Conservation (phyloP, 2,329 filamentous ascomycete genomes). For the Colletotrichum sansevieriae region DNA sequence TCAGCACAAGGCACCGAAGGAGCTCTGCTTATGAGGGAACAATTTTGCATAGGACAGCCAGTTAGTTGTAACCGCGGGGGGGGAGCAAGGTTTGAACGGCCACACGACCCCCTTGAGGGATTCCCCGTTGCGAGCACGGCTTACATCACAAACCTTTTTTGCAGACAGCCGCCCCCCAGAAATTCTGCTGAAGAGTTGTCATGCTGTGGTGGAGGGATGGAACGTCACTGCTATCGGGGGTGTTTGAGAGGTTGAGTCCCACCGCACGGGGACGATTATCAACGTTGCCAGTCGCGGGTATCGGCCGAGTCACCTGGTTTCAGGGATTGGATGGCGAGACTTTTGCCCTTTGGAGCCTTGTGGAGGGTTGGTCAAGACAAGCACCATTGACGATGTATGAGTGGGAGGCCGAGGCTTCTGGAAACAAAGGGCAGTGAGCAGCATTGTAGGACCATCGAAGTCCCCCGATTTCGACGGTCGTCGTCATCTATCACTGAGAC, state of each 20-base stretch:
- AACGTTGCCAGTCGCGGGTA: constrained; percentile 39
- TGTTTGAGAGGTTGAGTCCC: constrained; percentile 31
- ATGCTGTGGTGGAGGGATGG: constrained; percentile 39
- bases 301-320: constrained; percentile 33
- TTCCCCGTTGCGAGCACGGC: constrained; percentile 25
- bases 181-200: constrained; percentile 35
- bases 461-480: background rate
- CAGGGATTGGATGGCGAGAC: constrained; percentile 28
- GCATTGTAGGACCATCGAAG: background rate
- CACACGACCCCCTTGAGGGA: constrained; percentile 13
- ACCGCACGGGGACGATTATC: constrained; percentile 32
- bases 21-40: constrained; percentile 37
- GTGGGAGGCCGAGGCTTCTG: background rate
- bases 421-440: background rate
- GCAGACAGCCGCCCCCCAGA: constrained; percentile 15
- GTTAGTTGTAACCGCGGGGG: no score
- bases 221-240: constrained; percentile 43
- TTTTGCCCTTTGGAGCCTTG: background rate
- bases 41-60: background rate
- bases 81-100: constrained; percentile 4
- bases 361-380: background rate
- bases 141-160: constrained; percentile 38
- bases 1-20: constrained; percentile 1
- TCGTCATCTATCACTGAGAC: constrained; percentile 30
- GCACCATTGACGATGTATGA: background rate